Conservation (phyloP, 495 filamentous ascomycete species). For the Neurospora sp. region DNA sequence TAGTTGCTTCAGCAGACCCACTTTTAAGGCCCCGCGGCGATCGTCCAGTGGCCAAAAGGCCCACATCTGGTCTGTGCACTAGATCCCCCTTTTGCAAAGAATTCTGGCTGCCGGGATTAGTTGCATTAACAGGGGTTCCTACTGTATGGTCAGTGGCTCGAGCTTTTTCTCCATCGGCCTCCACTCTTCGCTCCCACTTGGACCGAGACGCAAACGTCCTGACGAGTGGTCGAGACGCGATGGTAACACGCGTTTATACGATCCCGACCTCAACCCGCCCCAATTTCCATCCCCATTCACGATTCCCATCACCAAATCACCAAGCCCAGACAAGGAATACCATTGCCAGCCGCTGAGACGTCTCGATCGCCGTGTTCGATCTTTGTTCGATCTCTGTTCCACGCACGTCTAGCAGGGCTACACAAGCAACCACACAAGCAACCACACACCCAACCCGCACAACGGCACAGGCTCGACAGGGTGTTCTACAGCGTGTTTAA, state of each 20-base stretch:
- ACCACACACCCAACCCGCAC: not conserved
- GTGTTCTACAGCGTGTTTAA: not conserved
- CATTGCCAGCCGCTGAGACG: not conserved
- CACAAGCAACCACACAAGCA: not conserved
- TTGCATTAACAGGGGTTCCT: too few species aligned
- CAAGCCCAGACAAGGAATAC: not conserved
- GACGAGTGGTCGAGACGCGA: not conserved
- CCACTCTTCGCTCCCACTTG: not conserved
- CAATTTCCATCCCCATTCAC: not conserved
- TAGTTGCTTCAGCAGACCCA: too few species aligned
- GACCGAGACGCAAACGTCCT: not conserved
- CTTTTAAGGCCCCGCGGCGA: too few species aligned
- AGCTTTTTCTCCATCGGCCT: not conserved
- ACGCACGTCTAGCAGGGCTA: not conserved
- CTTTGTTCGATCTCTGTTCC: not conserved
- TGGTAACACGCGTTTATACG: not conserved
- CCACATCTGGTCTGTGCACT: too few species aligned
- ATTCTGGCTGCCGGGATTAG: too few species aligned
- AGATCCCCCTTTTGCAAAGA: too few species aligned
- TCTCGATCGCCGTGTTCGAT: not conserved
- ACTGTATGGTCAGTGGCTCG: not conserved
- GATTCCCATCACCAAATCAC: not conserved
- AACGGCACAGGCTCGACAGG: not conserved
- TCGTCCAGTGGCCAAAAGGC: too few species aligned
- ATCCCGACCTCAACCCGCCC: not conserved